These are phyloP conservation scores for Tolypocladium ovalisporum DNA, from an alignment of 2,329 filamentous ascomycete species.

Conservation along the genomic window DNA sequence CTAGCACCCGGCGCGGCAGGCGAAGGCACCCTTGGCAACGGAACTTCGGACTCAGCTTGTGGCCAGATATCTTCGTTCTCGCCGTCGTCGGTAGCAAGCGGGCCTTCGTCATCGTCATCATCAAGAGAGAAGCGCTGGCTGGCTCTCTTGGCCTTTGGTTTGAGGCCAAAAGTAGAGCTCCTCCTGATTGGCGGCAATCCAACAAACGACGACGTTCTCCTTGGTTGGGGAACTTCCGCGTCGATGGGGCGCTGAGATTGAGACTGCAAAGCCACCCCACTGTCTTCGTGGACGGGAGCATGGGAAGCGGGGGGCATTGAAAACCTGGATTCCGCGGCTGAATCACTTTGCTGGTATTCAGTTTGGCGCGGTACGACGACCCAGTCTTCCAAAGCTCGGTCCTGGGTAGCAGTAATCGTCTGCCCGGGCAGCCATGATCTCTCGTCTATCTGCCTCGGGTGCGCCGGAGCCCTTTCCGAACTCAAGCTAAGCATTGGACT, in stretches of 20 bases:
- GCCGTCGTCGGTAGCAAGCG: neutral
- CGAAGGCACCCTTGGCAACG: neutral
- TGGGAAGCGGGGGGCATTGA: neutral
- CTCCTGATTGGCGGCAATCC: constrained; percentile 48
- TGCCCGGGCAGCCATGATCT: neutral
- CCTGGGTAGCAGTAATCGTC: neutral
- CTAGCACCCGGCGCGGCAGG: neutral
- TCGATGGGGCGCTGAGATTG: constrained; percentile 5
- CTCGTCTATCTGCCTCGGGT: neutral
- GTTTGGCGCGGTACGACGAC: constrained; percentile 17
- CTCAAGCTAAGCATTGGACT: neutral
- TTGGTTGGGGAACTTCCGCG: constrained; percentile 20
- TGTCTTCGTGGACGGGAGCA: constrained; percentile 1
- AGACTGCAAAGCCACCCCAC: constrained; percentile 6
- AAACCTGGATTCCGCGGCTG: neutral
- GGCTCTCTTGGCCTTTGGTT: constrained; percentile 20
- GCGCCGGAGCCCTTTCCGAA: neutral
- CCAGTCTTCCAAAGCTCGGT: constrained; percentile 15
- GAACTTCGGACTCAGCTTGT: neutral
- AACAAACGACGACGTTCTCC: constrained; percentile 39
- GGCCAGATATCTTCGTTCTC: neutral
- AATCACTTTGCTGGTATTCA: neutral
- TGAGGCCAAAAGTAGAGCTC: constrained; percentile 43
- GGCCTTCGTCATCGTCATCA: constrained; percentile 16
- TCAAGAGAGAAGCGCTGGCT: constrained; percentile 19